Evolutionary conservation across 1,284 basidiomycete genomes (phyloP).

Genomic region (Salmacisia buchloeana): DNA sequence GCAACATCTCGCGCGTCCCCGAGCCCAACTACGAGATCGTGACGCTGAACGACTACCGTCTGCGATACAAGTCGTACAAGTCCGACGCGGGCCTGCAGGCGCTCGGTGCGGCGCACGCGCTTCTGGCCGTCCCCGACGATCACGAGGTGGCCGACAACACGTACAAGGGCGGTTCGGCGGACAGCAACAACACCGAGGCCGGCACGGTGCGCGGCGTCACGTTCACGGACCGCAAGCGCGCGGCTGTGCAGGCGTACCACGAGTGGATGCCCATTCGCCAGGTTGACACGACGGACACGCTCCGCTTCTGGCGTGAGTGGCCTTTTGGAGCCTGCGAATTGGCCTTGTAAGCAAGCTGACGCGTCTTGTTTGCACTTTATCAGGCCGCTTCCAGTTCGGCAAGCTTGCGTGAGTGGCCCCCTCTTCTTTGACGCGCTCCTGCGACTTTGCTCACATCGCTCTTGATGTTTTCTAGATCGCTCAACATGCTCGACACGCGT

Average conservation of each 20-base stretch:
- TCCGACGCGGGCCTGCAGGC: slow-evolving; percentile 25
- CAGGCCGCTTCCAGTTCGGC: slow-evolving; percentile 45
- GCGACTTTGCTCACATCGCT: not conserved
- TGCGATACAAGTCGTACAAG: slow-evolving; percentile 60
- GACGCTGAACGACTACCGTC: slow-evolving; percentile 62
- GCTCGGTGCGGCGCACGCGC: slow-evolving; percentile 19
- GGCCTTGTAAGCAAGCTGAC: too few relatives aligned
- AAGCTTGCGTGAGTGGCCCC: slow-evolving; percentile 19
- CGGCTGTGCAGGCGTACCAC: slow-evolving; percentile 63
- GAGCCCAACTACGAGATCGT: slow-evolving; percentile 58
- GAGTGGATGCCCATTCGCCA: slow-evolving; percentile 68
- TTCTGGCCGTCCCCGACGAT: slow-evolving; percentile 55
- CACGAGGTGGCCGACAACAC: slow-evolving; percentile 64
- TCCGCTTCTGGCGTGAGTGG: slow-evolving; percentile 62
- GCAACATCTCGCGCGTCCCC: slow-evolving; percentile 45
- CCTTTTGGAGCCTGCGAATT: slow-evolving; percentile 54
- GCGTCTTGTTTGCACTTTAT: not conserved
- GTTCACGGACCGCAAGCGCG: slow-evolving; percentile 63
- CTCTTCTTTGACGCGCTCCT: not conserved
- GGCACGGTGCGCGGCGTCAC: slow-evolving; percentile 49
- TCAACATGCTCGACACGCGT: slow-evolving; percentile 60
- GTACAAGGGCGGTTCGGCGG: slow-evolving; percentile 62
- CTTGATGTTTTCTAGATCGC: slow-evolving; percentile 9
- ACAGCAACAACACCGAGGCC: slow-evolving; percentile 60
- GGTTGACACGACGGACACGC: slow-evolving; percentile 60